Evolutionary conservation across 768 basidiomycete species (phyloP), one percentile per base, ranked within the genome.

Genomic region (Tylopilus sp.): DNA sequence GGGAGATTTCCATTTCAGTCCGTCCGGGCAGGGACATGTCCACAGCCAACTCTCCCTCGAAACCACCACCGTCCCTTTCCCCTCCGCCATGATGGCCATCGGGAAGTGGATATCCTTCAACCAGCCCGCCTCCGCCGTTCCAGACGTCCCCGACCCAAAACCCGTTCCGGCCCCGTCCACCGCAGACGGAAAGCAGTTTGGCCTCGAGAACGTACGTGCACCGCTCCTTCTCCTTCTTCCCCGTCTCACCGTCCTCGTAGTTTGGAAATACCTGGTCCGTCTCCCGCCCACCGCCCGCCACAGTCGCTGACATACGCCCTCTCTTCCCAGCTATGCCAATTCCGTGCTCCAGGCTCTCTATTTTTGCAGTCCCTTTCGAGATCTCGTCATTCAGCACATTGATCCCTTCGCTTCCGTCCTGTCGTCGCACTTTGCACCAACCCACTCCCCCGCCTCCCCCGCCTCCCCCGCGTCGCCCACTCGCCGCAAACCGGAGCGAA

Each of bases 341-440:
- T 97, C 96, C n/a, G 93, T 99, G 22, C 79, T 99, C 16, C 96
- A 99, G 70, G 87, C 97, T 0, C 82, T 98, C 50, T 99, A 98
- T 75, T 96, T 95, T 70, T 98, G 94, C 68, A 74, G 82, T 22
- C 95, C 96, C 2, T 98, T 99, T 68, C 82, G 95, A 46, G 88
- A 95, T 45, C 89, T 97, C 52, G 78, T 98, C 60, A 73, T 88
- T n/a, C 89, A 87, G 60, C 76, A 78, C 54, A 63, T 74, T 48
- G 88, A 84, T 71, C 72, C 72, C 48, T 82, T 77, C 51, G 66
- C 68, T n/a, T 31, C 61, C 8, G 56, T 68, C 70, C 25, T 56
- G 52, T 44, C 64, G 3, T 57, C 70, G 1, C 64, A 63, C 45
- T 58, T 51, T 24, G 46, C 62, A 8, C 57, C 66, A 28, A 48